Conservation (phyloP, 176 grass and related monocot genomes). For the Miscanthus lutarioriparius region DNA sequence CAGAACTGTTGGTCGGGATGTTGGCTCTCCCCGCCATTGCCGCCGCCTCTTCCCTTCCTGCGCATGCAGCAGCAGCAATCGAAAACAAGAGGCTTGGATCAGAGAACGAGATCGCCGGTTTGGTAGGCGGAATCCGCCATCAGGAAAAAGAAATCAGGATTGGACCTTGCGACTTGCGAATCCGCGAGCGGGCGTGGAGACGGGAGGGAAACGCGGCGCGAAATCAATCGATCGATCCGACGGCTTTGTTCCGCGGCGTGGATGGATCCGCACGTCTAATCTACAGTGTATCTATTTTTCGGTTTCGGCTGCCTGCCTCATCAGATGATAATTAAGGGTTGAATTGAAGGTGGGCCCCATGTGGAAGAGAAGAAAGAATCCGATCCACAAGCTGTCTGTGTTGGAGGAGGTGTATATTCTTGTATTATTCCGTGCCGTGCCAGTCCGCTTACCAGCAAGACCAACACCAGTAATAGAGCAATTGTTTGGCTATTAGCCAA, state of each 20-base stretch:
- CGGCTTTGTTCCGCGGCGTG: background rate
- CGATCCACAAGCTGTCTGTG: too few relatives aligned
- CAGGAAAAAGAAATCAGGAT: background rate
- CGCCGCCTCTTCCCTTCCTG: constrained; percentile 1
- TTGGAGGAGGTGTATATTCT: too few relatives aligned
- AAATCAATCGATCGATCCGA: background rate
- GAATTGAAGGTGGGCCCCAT: background rate
- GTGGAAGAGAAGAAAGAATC: background rate
- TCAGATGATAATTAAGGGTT: background rate
- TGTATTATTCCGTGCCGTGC: too few relatives aligned
- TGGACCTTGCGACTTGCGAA: background rate
- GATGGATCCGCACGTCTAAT: background rate
- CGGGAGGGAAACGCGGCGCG: background rate
- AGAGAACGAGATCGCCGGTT: background rate
- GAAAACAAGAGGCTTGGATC: background rate
- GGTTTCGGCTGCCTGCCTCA: background rate
- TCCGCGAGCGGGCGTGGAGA: background rate
- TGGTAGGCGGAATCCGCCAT: background rate
- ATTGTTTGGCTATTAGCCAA: too few relatives aligned
- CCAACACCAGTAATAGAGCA: too few relatives aligned
- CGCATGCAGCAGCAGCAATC: background rate
- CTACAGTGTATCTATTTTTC: background rate
- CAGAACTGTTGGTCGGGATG: constrained; percentile 59
- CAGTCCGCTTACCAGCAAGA: too few relatives aligned
- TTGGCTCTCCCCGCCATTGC: constrained; percentile 57